Evolutionary conservation across 177 flowering plant genomes (phyloP).

Genomic region (Vitis hybrid): DNA sequence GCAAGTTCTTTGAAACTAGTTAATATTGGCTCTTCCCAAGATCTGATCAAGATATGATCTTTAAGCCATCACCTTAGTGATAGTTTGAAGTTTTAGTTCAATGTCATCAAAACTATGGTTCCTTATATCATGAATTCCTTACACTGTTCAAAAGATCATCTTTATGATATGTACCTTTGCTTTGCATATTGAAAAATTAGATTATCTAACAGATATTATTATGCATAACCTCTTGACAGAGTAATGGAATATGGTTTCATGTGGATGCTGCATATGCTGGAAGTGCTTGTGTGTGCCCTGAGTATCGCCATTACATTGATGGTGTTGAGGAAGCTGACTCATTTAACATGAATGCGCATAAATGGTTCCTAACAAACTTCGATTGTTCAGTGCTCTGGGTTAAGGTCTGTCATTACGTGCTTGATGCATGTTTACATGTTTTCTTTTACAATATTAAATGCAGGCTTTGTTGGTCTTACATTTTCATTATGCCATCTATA

Average conservation of each 20-base stretch:
- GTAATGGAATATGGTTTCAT: slow-evolving; percentile 77
- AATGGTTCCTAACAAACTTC: slow-evolving; percentile 92
- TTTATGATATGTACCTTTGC: background rate
- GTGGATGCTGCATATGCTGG: slow-evolving; percentile 99
- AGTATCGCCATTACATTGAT: slow-evolving; percentile 73
- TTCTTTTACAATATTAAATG: background rate
- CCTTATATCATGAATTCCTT: no score
- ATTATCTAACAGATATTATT: background rate
- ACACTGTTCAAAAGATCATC: background rate
- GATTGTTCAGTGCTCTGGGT: slow-evolving; percentile 95
- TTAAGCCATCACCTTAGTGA: no score
- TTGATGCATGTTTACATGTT: slow-evolving; percentile 1
- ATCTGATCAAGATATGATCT: no score
- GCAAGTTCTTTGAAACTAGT: no score
- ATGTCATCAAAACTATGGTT: no score
- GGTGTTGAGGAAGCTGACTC: slow-evolving; percentile 94
- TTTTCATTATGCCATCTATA: background rate
- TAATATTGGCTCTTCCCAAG: no score
- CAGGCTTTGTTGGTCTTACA: background rate
- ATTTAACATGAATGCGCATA: slow-evolving; percentile 94
- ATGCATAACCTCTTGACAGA: slow-evolving; percentile 35
- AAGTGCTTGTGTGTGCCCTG: slow-evolving; percentile 96
- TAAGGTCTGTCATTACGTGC: slow-evolving; percentile 44
- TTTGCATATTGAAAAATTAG: background rate
- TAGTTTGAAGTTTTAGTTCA: no score